Percentiles rank a stretch among this genome's conserved stretches.
Conservation (phyloP, 306 rosid species). For the Clitoria ternatea region DNA sequence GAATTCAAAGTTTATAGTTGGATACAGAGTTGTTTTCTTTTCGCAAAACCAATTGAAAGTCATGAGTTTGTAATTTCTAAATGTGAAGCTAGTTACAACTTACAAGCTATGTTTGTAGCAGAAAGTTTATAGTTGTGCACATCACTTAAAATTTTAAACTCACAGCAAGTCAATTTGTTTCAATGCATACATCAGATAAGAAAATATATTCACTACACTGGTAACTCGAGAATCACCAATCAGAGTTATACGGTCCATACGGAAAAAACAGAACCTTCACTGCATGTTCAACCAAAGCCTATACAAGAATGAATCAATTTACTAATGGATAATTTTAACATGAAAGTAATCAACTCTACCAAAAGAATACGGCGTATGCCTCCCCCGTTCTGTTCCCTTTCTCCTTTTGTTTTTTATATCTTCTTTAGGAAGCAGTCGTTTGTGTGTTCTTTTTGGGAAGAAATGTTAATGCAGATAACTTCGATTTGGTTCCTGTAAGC, state of each 20-base stretch:
- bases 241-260: background rate
- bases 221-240: slow-evolving; percentile 11
- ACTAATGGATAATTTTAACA: slow-evolving; percentile 22
- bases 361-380: slow-evolving; percentile 18
- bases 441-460: slow-evolving; percentile 18
- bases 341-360: slow-evolving; percentile 24
- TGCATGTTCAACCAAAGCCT: slow-evolving; percentile 23
- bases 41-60: too few species aligned
- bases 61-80: too few species aligned
- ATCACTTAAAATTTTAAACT: too few species aligned
- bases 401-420: slow-evolving; percentile 9
- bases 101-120: too few species aligned
- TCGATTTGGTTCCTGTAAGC: slow-evolving; percentile 22
- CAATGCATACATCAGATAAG: background rate
- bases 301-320: slow-evolving; percentile 36
- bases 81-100: too few species aligned
- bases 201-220: slow-evolving; percentile 1
- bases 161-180: background rate
- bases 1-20: too few species aligned
- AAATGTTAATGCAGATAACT: slow-evolving; percentile 13
- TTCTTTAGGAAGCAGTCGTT: slow-evolving; percentile 10
- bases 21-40: too few species aligned
- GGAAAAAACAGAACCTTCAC: slow-evolving; percentile 14
- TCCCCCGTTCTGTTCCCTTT: slow-evolving; percentile 22
- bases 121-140: too few species aligned